phyloP scores from a whole-genome alignment of 2,329 filamentous ascomycete species.

The Esteya vermicola region DNA sequence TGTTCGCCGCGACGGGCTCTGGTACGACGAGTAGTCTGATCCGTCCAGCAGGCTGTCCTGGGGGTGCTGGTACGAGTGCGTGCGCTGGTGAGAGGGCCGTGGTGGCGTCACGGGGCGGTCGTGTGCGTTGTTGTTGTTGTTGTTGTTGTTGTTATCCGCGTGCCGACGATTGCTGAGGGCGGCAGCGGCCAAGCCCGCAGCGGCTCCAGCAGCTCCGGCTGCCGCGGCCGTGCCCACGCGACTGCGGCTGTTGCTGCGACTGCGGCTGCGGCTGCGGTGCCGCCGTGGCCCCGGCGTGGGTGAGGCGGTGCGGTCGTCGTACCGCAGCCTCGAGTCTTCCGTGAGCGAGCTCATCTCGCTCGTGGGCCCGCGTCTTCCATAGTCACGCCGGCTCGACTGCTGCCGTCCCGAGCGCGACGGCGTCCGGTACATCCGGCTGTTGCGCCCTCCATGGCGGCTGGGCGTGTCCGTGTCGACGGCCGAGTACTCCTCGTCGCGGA shows the following conservation, averaged over 20 bases:
- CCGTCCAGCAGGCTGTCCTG: slow-evolving; percentile 28
- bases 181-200: slow-evolving; percentile 20
- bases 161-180: slow-evolving; percentile 12
- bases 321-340: slow-evolving; percentile 12
- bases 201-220: neutral
- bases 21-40: slow-evolving; percentile 44
- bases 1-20: slow-evolving; percentile 46
- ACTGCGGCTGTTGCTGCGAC: slow-evolving; percentile 6
- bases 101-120: slow-evolving; percentile 31
- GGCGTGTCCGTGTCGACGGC: slow-evolving; percentile 49
- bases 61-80: slow-evolving; percentile 19
- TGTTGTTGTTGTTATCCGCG: no score
- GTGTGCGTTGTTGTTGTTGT: neutral
- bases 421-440: neutral
- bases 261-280: slow-evolving; percentile 12
- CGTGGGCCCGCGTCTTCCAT: neutral
- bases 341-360: slow-evolving; percentile 34
- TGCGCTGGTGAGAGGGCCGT: slow-evolving; percentile 29
- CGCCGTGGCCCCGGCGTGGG: slow-evolving; percentile 28
- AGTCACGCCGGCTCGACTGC: slow-evolving; percentile 11
- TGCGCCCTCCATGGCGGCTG: slow-evolving; percentile 25
- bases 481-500: slow-evolving; percentile 41
- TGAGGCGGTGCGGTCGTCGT: slow-evolving; percentile 24
- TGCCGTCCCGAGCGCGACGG: neutral
- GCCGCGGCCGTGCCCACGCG: neutral